phyloP scores from a whole-genome alignment of 345 rosid genomes.

The Moricandia arvensis region DNA sequence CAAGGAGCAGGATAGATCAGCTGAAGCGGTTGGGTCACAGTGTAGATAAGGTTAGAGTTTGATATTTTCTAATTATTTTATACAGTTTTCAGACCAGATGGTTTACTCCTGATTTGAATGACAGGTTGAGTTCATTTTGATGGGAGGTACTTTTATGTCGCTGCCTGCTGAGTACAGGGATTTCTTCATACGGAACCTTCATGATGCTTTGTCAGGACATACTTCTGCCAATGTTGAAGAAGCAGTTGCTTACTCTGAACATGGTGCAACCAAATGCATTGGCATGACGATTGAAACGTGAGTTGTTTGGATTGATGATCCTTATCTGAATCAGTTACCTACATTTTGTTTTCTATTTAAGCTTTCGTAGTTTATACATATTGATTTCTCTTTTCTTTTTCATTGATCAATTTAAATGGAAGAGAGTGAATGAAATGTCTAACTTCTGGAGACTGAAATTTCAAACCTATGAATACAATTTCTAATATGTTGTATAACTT shows the following conservation, averaged over 20 bases:
- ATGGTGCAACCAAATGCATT: constrained; percentile 87
- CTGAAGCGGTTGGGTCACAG: too few relatives aligned
- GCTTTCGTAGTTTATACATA: too few relatives aligned
- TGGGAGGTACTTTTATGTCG: constrained; percentile 99
- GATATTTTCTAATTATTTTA: not conserved
- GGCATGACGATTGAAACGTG: constrained; percentile 99
- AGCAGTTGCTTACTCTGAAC: constrained; percentile 96
- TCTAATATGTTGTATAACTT: constrained; percentile 14
- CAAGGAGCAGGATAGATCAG: constrained; percentile 98
- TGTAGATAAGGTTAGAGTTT: constrained; percentile 76
- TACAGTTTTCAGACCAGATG: not conserved
- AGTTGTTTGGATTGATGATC: constrained; percentile 24
- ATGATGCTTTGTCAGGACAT: too few relatives aligned
- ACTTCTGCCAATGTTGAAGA: constrained; percentile 89
- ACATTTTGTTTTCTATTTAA: not conserved
- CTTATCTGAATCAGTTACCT: not conserved
- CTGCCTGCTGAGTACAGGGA: constrained; percentile 94
- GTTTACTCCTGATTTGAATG: constrained; percentile 9
- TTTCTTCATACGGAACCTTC: constrained; percentile 78
- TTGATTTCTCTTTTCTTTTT: too few relatives aligned
- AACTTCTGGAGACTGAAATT: too few relatives aligned
- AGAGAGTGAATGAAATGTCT: not conserved
- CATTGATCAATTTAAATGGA: too few relatives aligned
- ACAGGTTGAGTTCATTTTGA: constrained; percentile 96
- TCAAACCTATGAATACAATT: too few relatives aligned